Evolutionary conservation across 1,284 basidiomycete species (phyloP).

Genomic region (Puccinia polysora): DNA sequence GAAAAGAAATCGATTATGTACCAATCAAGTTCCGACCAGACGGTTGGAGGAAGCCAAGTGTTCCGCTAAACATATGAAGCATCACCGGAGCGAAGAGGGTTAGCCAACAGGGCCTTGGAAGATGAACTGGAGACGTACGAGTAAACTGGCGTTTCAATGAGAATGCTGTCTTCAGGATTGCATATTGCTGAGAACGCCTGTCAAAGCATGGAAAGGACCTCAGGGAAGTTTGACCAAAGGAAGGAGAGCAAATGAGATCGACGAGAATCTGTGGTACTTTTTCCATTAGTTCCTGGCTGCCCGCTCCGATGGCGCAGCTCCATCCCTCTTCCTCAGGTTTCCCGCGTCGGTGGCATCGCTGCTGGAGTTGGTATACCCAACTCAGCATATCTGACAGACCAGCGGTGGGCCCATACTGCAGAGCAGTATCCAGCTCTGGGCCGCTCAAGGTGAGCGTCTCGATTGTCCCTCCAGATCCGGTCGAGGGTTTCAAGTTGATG

Average conservation of each 20-base stretch:
- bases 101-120: too few species aligned
- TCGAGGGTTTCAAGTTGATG: slow-evolving; percentile 52
- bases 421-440: slow-evolving; percentile 48
- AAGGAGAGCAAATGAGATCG: neutral
- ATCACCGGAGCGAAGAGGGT: too few species aligned
- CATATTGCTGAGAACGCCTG: slow-evolving; percentile 41
- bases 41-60: slow-evolving; percentile 23
- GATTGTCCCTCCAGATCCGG: neutral
- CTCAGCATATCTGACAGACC: slow-evolving; percentile 48
- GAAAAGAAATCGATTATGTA: too few species aligned
- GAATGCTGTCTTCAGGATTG: slow-evolving; percentile 41
- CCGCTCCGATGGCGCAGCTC: slow-evolving; percentile 34
- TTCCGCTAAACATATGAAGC: too few species aligned
- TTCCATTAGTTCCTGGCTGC: slow-evolving; percentile 41
- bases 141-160: slow-evolving; percentile 43
- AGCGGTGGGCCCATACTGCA: slow-evolving; percentile 51
- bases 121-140: too few species aligned
- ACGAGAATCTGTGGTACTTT: slow-evolving; percentile 16
- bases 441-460: slow-evolving; percentile 46
- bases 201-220: neutral
- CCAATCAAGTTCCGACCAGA: slow-evolving; percentile 30
- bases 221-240: neutral
- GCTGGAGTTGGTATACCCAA: slow-evolving; percentile 49
- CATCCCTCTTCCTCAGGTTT: slow-evolving; percentile 37
- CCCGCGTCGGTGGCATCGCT: slow-evolving; percentile 48